These are phyloP conservation scores for Trypanosoma cruzi DNA, from an alignment of 208 protist species.

Conservation along the genomic window DNA sequence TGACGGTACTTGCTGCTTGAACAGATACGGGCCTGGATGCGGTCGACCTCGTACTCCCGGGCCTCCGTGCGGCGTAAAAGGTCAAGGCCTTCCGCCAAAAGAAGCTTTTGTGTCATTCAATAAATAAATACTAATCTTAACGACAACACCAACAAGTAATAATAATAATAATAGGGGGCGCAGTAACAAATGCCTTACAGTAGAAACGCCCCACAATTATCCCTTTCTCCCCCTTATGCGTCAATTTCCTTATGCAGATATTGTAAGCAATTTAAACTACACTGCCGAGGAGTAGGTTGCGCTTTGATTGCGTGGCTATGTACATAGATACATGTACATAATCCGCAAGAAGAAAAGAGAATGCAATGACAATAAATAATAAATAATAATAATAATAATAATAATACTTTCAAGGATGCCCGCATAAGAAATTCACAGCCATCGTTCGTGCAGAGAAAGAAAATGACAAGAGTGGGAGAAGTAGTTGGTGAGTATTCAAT, in stretches of 20 bases:
- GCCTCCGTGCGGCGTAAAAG: slow-evolving; percentile 72
- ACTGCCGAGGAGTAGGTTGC: neutral
- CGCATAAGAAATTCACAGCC: slow-evolving; percentile 68
- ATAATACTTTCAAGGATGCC: slow-evolving; percentile 10
- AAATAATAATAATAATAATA: slow-evolving; percentile 21
- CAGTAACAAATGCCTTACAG: neutral
- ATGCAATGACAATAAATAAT: slow-evolving; percentile 18
- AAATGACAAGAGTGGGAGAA: neutral
- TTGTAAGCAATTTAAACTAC: neutral
- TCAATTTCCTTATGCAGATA: neutral
- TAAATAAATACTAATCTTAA: neutral
- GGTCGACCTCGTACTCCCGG: slow-evolving; percentile 70
- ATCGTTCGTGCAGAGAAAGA: neutral
- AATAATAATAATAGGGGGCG: neutral
- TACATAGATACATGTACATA: neutral
- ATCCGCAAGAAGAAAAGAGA: slow-evolving; percentile 1
- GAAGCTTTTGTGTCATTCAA: slow-evolving; percentile 72
- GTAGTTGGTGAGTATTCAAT: neutral
- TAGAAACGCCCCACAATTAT: neutral
- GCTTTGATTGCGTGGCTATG: neutral
- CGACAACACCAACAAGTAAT: neutral
- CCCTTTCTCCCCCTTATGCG: neutral
- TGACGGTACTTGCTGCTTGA: slow-evolving; percentile 41
- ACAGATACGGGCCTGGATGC: slow-evolving; percentile 42
- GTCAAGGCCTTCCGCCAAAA: slow-evolving; percentile 80